Evolutionary conservation across 2,329 filamentous ascomycete genomes (phyloP).

Genomic region (Aotearoamyces nothofagi): DNA sequence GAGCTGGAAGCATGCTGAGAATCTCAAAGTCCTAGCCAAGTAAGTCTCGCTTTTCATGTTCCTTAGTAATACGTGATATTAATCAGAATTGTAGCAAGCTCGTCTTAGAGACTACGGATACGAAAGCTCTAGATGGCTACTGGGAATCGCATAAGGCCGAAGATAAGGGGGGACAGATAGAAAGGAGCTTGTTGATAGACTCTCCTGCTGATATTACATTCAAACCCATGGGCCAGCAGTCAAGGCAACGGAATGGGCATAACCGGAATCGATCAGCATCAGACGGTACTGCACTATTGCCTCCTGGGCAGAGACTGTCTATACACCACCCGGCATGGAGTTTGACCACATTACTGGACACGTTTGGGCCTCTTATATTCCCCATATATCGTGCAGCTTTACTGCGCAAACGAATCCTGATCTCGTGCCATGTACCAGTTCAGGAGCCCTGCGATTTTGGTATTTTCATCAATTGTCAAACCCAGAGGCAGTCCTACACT

Average conservation of each 20-base stretch:
- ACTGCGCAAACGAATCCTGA: constrained; percentile 72
- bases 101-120: constrained; percentile 48
- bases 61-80: constrained; percentile 7
- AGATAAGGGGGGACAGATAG: constrained; percentile 6
- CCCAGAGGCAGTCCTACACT: too few species aligned
- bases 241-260: constrained; percentile 25
- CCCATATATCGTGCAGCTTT: constrained; percentile 79
- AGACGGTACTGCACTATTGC: constrained; percentile 41
- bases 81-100: constrained; percentile 30
- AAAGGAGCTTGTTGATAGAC: constrained; percentile 15
- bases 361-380: constrained; percentile 83
- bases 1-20: constrained; percentile 75
- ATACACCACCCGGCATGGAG: constrained; percentile 78
- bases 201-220: constrained; percentile 28
- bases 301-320: constrained; percentile 51
- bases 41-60: constrained; percentile 22
- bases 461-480: too few species aligned
- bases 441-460: constrained; percentile 80
- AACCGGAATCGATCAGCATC: constrained; percentile 43
- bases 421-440: constrained; percentile 77
- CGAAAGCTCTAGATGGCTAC: constrained; percentile 56
- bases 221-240: constrained; percentile 20
- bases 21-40: constrained; percentile 59
- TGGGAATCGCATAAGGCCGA: constrained; percentile 49
- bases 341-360: constrained; percentile 59